Evolutionary conservation across 1,139 yeast species (phyloP).

Genomic region (Meyerozyma carpophila): DNA sequence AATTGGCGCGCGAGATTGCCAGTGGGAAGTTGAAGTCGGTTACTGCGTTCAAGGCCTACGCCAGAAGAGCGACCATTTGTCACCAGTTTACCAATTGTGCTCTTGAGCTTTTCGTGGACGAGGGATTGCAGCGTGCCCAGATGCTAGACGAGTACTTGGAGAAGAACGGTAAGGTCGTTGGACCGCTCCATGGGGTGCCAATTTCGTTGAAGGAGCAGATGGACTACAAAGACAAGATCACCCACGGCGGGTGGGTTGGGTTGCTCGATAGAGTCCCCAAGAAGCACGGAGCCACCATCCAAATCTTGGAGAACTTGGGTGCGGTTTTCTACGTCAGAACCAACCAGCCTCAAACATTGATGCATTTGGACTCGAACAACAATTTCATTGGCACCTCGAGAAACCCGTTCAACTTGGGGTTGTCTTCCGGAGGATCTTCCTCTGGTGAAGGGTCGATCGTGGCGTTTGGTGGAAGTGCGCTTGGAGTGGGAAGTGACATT

Average conservation of each 20-base stretch:
- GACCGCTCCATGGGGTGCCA: constrained; percentile 80
- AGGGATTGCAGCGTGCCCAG: constrained; percentile 51
- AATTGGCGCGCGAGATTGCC: constrained; percentile 32
- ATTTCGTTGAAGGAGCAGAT: constrained; percentile 72
- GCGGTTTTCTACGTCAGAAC: constrained; percentile 55
- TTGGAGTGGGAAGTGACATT: constrained; percentile 74
- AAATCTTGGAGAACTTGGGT: constrained; percentile 55
- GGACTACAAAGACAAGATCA: constrained; percentile 48
- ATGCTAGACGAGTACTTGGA: constrained; percentile 47
- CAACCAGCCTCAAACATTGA: constrained; percentile 42
- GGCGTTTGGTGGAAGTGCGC: constrained; percentile 56
- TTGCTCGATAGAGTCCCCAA: constrained; percentile 44
- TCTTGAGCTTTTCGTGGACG: constrained; percentile 52
- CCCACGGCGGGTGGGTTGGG: constrained; percentile 62
- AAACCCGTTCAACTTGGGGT: constrained; percentile 35
- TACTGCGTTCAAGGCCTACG: constrained; percentile 43
- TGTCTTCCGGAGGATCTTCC: constrained; percentile 59
- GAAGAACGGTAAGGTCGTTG: constrained; percentile 54
- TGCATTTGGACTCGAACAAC: constrained; percentile 43
- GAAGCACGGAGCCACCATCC: constrained; percentile 46
- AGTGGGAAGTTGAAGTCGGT: constrained; percentile 36
- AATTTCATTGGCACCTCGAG: constrained; percentile 34
- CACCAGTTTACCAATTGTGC: constrained; percentile 60
- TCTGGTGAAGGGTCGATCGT: constrained; percentile 75
- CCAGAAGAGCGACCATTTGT: constrained; percentile 53